These are phyloP conservation scores for Aspergillus homomorphus DNA, from an alignment of 495 filamentous ascomycete genomes.

Conservation along the genomic window DNA sequence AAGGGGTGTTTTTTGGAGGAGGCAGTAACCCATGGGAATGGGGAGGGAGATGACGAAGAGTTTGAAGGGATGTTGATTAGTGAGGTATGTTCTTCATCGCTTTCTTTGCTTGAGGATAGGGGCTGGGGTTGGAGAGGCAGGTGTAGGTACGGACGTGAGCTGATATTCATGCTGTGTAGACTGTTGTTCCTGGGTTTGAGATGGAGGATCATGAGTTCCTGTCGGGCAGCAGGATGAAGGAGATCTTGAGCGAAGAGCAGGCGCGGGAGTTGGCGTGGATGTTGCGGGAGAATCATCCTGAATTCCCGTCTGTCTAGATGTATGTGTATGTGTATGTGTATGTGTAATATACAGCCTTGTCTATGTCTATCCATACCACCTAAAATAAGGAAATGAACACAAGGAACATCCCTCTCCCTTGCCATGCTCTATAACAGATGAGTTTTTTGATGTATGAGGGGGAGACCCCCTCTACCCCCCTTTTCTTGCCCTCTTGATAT, in stretches of 20 bases:
- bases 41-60: constrained; percentile 30
- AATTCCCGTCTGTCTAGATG: background rate
- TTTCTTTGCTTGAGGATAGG: no score
- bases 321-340: constrained; percentile 1
- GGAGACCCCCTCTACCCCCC: no score
- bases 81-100: constrained; percentile 39
- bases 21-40: constrained; percentile 18
- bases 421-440: no score
- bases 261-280: constrained; percentile 51
- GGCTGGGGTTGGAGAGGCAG: no score
- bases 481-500: no score
- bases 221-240: constrained; percentile 34
- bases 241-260: constrained; percentile 47
- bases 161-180: constrained; percentile 28
- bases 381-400: constrained; percentile 1
- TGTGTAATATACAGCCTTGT: no score
- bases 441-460: no score
- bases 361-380: constrained; percentile 12
- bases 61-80: constrained; percentile 57
- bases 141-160: no score
- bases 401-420: no score
- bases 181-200: constrained; percentile 66
- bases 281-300: constrained; percentile 9
- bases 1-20: constrained; percentile 56
- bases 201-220: constrained; percentile 63